Evolutionary conservation across 345 rosid species (phyloP), one percentile per base, ranked within the genome.

Genomic region (Pseudoturritis turrita): DNA sequence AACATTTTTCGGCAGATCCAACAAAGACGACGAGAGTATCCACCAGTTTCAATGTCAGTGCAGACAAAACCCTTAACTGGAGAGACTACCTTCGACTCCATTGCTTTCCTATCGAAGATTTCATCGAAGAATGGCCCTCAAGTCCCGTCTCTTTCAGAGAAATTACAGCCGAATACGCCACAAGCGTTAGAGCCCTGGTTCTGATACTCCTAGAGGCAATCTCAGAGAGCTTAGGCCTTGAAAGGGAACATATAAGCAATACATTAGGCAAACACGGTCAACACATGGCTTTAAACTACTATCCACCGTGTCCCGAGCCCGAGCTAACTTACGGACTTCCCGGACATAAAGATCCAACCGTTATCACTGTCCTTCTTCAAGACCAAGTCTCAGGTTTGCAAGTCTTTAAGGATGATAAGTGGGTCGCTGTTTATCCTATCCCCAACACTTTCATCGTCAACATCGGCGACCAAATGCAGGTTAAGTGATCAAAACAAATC

Each of bases 201-300:
- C 35, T 87, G 13, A 81, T 67, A 37, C 65, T 92, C 61, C 76
- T 87, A 0, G 96, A 86, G 33, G 89, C 87, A 28, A 88, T 90
- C 57, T 90, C 96, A 2, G 96, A 90, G 72, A 87, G 98, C 78
- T 61, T 88, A 70, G 90, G 90, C 8, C 83, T 90, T 54, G 74
- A 76, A 49, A 82, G n/a, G 15, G 82, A 87, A 43, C 77, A 70
- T 56, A 70, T 88, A 35, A 75, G 65, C 35, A 78, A 78, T 59
- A 55, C 10, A 19, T 46, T 87, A 11, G 70, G 86, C 19, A 57
- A 64, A 41, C 89, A 92, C n/a, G 98, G 85, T 15, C 98, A 92
- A 43, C 92, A 87, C 75, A 81, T 92, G 93, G 88, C 96, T 10
- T 71, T 92, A 58, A 92, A 92, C 80, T 92, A 85, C 78, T 92